phyloP scores from a whole-genome alignment of 1,284 basidiomycete genomes.

The Sphagnurus paluster region DNA sequence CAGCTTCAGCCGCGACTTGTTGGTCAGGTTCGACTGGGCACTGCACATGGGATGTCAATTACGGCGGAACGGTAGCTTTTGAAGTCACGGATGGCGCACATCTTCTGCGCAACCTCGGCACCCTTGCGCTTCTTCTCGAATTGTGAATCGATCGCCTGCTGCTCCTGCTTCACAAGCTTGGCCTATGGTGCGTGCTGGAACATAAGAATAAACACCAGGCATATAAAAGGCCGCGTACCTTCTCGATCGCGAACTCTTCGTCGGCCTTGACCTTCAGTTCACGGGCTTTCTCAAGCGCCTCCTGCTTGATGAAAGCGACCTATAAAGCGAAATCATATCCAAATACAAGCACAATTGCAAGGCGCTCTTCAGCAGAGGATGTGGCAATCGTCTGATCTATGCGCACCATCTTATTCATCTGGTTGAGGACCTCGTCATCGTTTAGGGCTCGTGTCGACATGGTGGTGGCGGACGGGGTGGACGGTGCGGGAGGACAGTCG shows the following conservation, averaged over 20 bases:
- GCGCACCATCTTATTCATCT: slow-evolving; percentile 99
- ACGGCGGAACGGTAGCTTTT: slow-evolving; percentile 3
- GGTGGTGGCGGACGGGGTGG: background rate
- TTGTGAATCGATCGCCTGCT: slow-evolving; percentile 86
- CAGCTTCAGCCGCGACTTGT: slow-evolving; percentile 91
- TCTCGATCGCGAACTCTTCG: slow-evolving; percentile 97
- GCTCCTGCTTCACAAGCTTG: slow-evolving; percentile 93
- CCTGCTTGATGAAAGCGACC: slow-evolving; percentile 97
- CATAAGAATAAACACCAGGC: background rate
- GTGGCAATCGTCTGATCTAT: slow-evolving; percentile 3
- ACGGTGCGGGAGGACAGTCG: background rate
- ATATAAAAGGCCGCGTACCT: slow-evolving; percentile 54
- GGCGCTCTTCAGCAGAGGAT: no score
- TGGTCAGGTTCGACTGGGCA: slow-evolving; percentile 93
- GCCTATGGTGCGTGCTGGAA: slow-evolving; percentile 55
- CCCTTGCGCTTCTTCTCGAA: slow-evolving; percentile 95
- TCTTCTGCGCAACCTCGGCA: slow-evolving; percentile 91
- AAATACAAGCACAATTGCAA: background rate
- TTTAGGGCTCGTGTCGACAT: slow-evolving; percentile 78
- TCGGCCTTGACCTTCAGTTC: slow-evolving; percentile 96
- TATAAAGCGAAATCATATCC: slow-evolving; percentile 30
- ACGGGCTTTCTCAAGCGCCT: slow-evolving; percentile 94
- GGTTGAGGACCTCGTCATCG: slow-evolving; percentile 93
- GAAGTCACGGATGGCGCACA: slow-evolving; percentile 54
- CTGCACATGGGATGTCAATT: slow-evolving; percentile 49